Evolutionary conservation across 495 filamentous ascomycete species (phyloP).

Genomic region (Talaromyces liani): DNA sequence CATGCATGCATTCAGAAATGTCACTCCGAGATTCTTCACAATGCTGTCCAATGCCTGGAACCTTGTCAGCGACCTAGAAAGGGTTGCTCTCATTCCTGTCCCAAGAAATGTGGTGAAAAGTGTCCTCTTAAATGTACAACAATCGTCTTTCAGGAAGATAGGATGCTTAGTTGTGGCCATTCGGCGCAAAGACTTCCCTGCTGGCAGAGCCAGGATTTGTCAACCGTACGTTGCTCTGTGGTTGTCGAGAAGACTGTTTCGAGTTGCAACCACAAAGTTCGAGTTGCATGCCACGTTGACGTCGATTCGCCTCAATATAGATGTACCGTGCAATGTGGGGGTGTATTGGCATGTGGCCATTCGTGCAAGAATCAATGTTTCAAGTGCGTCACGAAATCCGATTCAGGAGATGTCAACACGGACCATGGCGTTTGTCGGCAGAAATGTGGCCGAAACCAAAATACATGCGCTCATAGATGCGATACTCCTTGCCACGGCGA

Average conservation of each 20-base stretch:
- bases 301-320: constrained; percentile 22
- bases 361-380: constrained; percentile 45
- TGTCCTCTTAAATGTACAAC: constrained; percentile 44
- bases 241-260: constrained; percentile 37
- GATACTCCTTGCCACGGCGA: constrained; percentile 44
- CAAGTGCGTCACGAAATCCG: constrained; percentile 26
- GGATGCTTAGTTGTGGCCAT: constrained; percentile 57
- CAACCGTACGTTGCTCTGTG: constrained; percentile 27
- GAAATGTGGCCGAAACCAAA: constrained; percentile 45
- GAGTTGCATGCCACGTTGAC: constrained; percentile 42
- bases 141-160: constrained; percentile 24
- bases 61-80: constrained; percentile 47
- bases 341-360: constrained; percentile 52
- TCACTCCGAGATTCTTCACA: constrained; percentile 60
- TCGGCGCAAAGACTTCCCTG: constrained; percentile 38
- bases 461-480: constrained; percentile 55
- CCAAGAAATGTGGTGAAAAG: constrained; percentile 49
- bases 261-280: constrained; percentile 47
- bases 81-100: constrained; percentile 58
- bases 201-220: constrained; percentile 37
- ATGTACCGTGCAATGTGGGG: constrained; percentile 43
- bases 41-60: constrained; percentile 54
- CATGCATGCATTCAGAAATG: constrained; percentile 64
- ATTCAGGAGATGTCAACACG: constrained; percentile 16
- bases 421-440: constrained; percentile 45